Base-by-base conservation (phyloP, 2,329 filamentous ascomycete genomes). In the Aspergillus ibericus region DNA sequence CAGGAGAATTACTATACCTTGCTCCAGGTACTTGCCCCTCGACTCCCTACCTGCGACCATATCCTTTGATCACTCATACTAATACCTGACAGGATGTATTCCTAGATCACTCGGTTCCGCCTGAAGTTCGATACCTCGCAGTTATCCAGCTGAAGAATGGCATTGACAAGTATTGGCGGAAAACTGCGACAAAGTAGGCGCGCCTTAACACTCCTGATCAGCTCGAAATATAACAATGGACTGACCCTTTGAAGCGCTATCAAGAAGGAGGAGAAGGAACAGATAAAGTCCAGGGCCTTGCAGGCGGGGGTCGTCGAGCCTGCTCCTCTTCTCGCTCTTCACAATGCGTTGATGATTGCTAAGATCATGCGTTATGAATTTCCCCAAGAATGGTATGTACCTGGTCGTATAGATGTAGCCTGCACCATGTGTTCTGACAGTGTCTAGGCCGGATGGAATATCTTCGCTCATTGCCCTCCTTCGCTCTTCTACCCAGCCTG, bases 61-160 rank as follows among this genome's bases (percentile, higher is more conserved):
- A 9, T 12, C 12, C 20, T 32, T 20, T 13, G 13, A 1, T 13
- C 42, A 9, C 16, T 36, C 15, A 51, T 46, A 25, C 59, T 58
- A 15, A 61, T 36, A 29, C 34, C 15, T 36, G 60, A 12, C 70
- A 96, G 88, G 84, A 88, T 66, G 85, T 92, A 35, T 97, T 93
- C 72, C 83, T 96, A 63, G 90, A 96, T 77, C 87, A 86, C 61
- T 86, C 86, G 1, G 80, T 96, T 1, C 90, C 91, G 1, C 77
- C 85, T 58, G 88, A 96, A 68, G 85, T 93, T 54, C 90, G 95
- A 61, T 92, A 96, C 70, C 87, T 97, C 10, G 90, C 93, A 55
- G 86, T 98, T 58, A 96, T 98, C 66, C 91, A 96, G 72, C 83
- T 99, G 55, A 98, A 98, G 74, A 97, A 98, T 74, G 95, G 93